Evolutionary conservation across 169 alveolate species (phyloP).

Genomic region (Cryptosporidium ubiquitum): DNA sequence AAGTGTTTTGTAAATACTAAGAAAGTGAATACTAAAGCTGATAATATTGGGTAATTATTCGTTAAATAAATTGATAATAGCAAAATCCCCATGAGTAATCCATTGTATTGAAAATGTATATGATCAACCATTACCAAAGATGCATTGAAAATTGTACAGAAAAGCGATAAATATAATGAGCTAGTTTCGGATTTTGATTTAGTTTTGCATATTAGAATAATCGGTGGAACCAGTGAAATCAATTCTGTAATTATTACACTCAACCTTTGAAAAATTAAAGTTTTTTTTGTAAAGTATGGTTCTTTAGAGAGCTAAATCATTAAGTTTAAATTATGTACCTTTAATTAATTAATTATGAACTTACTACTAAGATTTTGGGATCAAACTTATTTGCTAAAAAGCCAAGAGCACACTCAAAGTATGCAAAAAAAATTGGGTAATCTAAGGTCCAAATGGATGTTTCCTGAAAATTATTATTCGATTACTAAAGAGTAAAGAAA

Average conservation of each 20-base stretch:
- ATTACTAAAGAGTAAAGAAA: background rate
- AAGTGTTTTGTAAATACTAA: constrained; percentile 75
- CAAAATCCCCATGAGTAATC: constrained; percentile 82
- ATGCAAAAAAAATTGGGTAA: constrained; percentile 89
- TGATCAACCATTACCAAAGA: constrained; percentile 86
- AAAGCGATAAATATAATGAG: constrained; percentile 3
- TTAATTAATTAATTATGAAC: constrained; percentile 18
- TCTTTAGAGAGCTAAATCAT: constrained; percentile 38
- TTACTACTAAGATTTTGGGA: constrained; percentile 77
- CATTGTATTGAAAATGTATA: constrained; percentile 81
- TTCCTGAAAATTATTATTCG: constrained; percentile 27
- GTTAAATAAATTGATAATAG: constrained; percentile 68
- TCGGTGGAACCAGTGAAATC: constrained; percentile 69
- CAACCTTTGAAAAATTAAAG: constrained; percentile 80
- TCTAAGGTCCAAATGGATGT: constrained; percentile 88
- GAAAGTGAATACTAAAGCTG: constrained; percentile 35
- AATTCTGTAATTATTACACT: constrained; percentile 82
- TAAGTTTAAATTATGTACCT: background rate
- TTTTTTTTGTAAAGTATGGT: constrained; percentile 68
- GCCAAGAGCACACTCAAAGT: constrained; percentile 84
- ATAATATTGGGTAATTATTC: constrained; percentile 13
- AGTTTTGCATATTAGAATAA: background rate
- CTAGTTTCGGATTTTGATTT: constrained; percentile 18
- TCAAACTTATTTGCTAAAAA: constrained; percentile 79
- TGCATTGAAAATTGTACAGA: constrained; percentile 77